Evolutionary conservation across 768 basidiomycete genomes (phyloP), one percentile per base, ranked within the genome.

Genomic region (Calocybe gangraenosa): DNA sequence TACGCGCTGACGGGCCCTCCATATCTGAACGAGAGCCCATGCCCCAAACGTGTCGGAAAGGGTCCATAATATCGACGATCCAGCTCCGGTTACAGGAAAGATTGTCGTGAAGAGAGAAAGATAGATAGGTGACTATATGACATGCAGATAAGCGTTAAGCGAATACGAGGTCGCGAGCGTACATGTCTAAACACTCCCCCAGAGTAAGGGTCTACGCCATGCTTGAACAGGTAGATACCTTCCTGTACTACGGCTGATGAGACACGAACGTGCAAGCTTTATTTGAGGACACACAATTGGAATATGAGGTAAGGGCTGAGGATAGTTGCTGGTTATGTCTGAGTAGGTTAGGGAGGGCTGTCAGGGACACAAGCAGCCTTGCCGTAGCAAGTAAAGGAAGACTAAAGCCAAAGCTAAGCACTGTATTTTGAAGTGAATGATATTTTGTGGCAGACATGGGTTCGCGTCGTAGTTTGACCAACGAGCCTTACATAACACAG

Each of bases 181-280:
- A 94, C 93, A 64, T 95, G 92, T 58, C 84, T 78, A 59, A 95
- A 91, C 8, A 82, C 67, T 4, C 90, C 88, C 32, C 92, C 93
- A 46, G 84, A 76, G 54, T 96, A 97, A 22, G 93, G 93, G 59
- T 93, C 80, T 18, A 90, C 68, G n/a, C 79, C 82, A 65, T 87
- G 70, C 33, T 74, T 68, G 50, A 83, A 84, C 13, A 97, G 75
- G 65, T 84, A 92, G 3, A 95, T 74, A 14, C 93, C 94, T 65
- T 97, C 95, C 59, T 82, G 81, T 47, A 98, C 95, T 97, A 28
- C 10, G 13, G 33, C 36, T 50, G 34, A 39, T 41, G 15, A 49
- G 47, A 54, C 40, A 36, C 18, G 25, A 17, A 8, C 10, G 32
- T n/a, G 51, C 37, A 3, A 39, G 39, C 20, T 11, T 28, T 28